Conservation (phyloP, 2,329 filamentous ascomycete species). For the Fusarium cyanostomum region DNA sequence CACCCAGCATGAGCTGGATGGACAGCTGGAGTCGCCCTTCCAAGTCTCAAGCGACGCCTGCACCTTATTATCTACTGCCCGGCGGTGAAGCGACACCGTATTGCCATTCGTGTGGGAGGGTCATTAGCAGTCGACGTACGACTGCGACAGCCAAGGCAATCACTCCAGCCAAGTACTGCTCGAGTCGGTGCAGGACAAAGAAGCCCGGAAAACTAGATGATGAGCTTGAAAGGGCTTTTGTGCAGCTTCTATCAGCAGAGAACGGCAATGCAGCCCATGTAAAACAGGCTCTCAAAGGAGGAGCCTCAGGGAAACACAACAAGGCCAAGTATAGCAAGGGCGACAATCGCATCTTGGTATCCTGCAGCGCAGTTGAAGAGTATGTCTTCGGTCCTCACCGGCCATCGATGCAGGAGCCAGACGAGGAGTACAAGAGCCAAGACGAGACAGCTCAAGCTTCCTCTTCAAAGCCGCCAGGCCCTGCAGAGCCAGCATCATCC, state of each 20-base stretch:
- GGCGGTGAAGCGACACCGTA: constrained; percentile 61
- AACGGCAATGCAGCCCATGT: neutral
- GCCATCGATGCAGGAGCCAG: constrained; percentile 5
- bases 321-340: constrained; percentile 51
- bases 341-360: constrained; percentile 33
- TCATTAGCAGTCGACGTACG: constrained; percentile 55
- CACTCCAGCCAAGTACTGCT: constrained; percentile 62
- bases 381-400: constrained; percentile 19
- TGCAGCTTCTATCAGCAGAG: constrained; percentile 44
- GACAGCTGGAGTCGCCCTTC: constrained; percentile 53
- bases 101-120: constrained; percentile 65
- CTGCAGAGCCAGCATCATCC: neutral
- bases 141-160: constrained; percentile 39
- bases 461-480: neutral
- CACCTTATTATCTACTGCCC: constrained; percentile 62
- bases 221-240: constrained; percentile 62
- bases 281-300: constrained; percentile 49
- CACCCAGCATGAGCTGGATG: constrained; percentile 52
- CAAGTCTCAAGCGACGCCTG: constrained; percentile 56
- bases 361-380: constrained; percentile 22
- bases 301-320: constrained; percentile 53
- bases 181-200: constrained; percentile 60
- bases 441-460: neutral
- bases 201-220: constrained; percentile 61
- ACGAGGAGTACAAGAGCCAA: neutral